Base-by-base conservation (phyloP, 208 protist genomes). In the Porcisia deanei region DNA sequence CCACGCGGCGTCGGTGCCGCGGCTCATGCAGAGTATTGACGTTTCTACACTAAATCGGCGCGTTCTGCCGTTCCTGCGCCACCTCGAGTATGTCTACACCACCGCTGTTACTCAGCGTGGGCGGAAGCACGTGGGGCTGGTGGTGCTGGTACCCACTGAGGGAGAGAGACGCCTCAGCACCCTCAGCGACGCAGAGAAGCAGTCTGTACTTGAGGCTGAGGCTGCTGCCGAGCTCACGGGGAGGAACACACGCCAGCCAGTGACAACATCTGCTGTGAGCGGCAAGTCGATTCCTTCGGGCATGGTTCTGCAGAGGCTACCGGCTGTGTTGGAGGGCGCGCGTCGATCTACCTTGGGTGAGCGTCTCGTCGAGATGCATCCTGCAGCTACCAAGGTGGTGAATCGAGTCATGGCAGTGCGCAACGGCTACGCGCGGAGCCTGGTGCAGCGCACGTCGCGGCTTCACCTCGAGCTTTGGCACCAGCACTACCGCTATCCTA, bases 391-490 rank as follows among this genome's bases (percentile, higher is more conserved):
- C 25, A 69, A 75, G 55, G 64, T 76, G 30, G 85, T 85, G 22
- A 76, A 83, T 49, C 80, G 82, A 34, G 49, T 95, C 12, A 87
- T 94, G 71, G 68, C 84, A 47, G 72, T 91, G 47, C 89, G 91
- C 61, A 97, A 97, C 77, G 93, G 93, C 39, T 94, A 91, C 85
- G 76, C 79, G n/a, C 73, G 84, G 47, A 64, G 75, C 39, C 57
- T 68, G 30, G 30, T 85, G 10, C 74, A 81, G 52, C 93, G 93
- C 47, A 76, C 82, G 7, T 88, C 84, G 9, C 88, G 93, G 14
- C 81, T 96, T 63, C 93, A 97, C 60, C 37, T 95, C 41, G 91
- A 97, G 83, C 75, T 97, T 34, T 97, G 93, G 88, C 61, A 74
- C 41, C 82, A 94, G 73, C 91, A 88, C 84, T 87, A 76, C 75